Percentiles rank a stretch among this genome's conserved stretches.
Evolutionary conservation across 495 filamentous ascomycete species (phyloP).

Genomic region (Oidiodendron maius): DNA sequence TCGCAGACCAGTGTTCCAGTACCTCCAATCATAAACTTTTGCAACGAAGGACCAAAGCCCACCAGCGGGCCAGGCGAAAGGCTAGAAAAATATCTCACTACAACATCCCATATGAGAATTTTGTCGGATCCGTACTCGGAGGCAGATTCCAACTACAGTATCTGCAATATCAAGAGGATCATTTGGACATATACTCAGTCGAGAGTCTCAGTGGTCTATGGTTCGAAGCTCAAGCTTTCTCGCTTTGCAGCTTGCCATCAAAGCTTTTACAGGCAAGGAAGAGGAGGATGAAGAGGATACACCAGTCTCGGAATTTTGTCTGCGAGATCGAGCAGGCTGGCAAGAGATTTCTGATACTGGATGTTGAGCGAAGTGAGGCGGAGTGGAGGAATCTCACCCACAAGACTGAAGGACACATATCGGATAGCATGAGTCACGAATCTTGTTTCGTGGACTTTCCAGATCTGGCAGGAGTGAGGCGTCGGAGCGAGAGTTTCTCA

Average conservation of each 20-base stretch:
- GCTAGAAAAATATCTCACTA: background rate
- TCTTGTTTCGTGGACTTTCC: background rate
- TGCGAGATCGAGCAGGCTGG: conserved; percentile 1
- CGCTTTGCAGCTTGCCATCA: background rate
- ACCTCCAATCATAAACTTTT: background rate
- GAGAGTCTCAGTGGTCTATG: background rate
- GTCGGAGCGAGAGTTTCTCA: background rate
- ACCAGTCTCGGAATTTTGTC: background rate
- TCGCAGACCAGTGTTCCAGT: background rate
- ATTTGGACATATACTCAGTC: conserved; percentile 1
- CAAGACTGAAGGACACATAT: background rate
- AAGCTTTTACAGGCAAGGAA: conserved; percentile 1
- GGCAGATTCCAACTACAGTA: background rate
- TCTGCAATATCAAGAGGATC: background rate
- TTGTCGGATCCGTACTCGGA: background rate
- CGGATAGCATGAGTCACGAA: background rate
- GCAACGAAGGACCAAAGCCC: background rate
- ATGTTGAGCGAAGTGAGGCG: background rate
- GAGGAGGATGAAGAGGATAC: conserved; percentile 1
- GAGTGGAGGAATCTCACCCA: conserved; percentile 2
- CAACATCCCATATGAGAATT: conserved; percentile 1
- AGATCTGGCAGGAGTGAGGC: background rate
- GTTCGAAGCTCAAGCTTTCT: conserved; percentile 3
- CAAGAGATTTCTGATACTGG: background rate
- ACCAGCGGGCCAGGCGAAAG: background rate